Conservation (phyloP, 73 alveolate genomes). For the Paramecium sexaurelia region DNA sequence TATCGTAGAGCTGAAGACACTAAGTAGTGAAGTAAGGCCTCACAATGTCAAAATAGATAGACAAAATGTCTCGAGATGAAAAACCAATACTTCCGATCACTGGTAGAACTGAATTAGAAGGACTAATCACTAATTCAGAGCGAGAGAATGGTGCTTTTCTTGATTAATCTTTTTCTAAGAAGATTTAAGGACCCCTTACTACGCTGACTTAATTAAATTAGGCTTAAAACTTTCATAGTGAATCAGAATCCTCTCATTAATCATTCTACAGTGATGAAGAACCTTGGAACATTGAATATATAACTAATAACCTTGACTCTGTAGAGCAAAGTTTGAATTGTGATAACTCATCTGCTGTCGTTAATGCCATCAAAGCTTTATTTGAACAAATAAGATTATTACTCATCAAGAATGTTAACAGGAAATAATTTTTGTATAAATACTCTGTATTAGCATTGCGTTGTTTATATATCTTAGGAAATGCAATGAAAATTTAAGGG, state of each 20-base stretch:
- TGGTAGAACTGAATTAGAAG: not conserved
- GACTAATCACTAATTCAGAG: not conserved
- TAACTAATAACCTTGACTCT: not conserved
- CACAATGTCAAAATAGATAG: conserved; percentile 45
- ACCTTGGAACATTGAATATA: conserved; percentile 26
- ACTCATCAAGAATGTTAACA: not conserved
- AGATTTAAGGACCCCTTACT: not conserved
- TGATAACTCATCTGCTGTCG: not conserved
- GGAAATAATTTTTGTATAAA: not conserved
- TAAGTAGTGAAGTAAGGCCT: conserved; percentile 16
- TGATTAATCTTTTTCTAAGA: not conserved
- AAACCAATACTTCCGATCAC: not conserved
- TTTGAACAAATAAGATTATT: not conserved
- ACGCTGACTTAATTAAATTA: not conserved
- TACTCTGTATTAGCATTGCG: not conserved
- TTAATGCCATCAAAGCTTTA: not conserved
- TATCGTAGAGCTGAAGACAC: conserved; percentile 41
- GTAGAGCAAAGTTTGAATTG: not conserved
- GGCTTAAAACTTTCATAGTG: not conserved
- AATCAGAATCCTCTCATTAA: not conserved
- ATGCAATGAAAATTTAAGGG: not conserved
- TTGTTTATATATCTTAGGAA: not conserved
- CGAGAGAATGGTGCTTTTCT: not conserved
- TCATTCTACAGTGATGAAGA: conserved; percentile 10
- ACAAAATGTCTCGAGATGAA: not conserved